Evolutionary conservation across 176 grass and related monocot genomes (phyloP), one percentile per base, ranked within the genome.

Genomic region (Avena insularis): DNA sequence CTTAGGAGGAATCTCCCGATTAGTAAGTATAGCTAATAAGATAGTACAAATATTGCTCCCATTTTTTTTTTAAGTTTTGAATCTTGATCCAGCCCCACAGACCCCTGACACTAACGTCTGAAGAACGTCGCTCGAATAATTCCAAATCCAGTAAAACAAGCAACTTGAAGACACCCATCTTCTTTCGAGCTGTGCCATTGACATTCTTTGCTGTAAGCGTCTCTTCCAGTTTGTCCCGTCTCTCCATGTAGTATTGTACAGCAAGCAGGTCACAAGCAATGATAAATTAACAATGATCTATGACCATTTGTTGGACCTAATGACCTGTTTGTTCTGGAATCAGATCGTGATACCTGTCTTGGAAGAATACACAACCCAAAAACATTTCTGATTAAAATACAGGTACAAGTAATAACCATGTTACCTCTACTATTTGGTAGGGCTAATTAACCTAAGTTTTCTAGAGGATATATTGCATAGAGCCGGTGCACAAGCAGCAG

Each of bases 71-170:
- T 23, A 23, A 4, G 59, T 45, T 43, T 43, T 85, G 69, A 82
- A 85, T 71, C 61, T 78, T 23, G 45, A 77, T 69, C 12, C 8
- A 50, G 11, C 12, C 54, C 67, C 8, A 80, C 11, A 50, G 45
- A 12, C 1, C 3, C 67, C 65, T 68, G 14, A 68, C 65, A 68
- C 31, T 79, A 80, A 49, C 75, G 75, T 91, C 47, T 53, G 13
- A 87, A 75, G 66, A 51, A 87, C 69, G 40, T 23, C 11, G 82
- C 68, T 61, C 35, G 60, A 48, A 45, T 4, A 13, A 77, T 85
- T 85, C 70, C 82, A 88, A 85, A 82, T 8, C 21, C 8, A 81
- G 56, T 33, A 88, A 77, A 81, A 85, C 40, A 60, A 14, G n/a
- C 50, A 76, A 47, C 61, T 81, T 71, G 61, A 63, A 69, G 81